phyloP scores from a whole-genome alignment of 768 basidiomycete genomes.

The Paxillus ammoniavirescens region DNA sequence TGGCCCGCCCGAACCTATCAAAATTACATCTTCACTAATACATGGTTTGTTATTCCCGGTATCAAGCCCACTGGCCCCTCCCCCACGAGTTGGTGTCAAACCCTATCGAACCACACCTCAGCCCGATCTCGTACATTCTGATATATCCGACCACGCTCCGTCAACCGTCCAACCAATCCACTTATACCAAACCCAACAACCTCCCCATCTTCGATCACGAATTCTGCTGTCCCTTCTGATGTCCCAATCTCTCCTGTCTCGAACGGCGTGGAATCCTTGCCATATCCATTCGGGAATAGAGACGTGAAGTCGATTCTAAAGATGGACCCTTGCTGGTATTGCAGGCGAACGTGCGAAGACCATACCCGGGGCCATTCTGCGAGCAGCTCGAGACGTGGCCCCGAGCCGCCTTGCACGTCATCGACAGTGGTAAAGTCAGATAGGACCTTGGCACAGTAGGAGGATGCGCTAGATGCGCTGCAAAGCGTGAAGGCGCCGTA shows the following conservation, averaged over 20 bases:
- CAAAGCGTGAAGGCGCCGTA: too few relatives aligned
- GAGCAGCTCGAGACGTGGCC: conserved; percentile 20
- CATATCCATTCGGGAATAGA: conserved; percentile 39
- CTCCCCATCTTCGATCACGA: conserved; percentile 24
- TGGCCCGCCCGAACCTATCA: too few relatives aligned
- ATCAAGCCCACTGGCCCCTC: too few relatives aligned
- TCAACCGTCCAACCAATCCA: conserved; percentile 11
- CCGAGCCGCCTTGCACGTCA: background rate
- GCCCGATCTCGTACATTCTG: conserved; percentile 23
- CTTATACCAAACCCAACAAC: conserved; percentile 31
- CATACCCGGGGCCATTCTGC: conserved; percentile 34
- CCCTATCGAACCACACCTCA: conserved; percentile 33
- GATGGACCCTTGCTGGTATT: conserved; percentile 11
- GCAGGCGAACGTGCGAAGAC: conserved; percentile 38
- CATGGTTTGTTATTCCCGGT: background rate
- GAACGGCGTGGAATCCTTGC: conserved; percentile 34
- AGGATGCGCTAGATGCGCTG: conserved; percentile 11
- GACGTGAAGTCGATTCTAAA: conserved; percentile 23
- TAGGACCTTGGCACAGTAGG: conserved; percentile 23
- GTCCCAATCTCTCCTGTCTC: conserved; percentile 13
- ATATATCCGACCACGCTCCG: conserved; percentile 20
- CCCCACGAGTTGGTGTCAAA: background rate
- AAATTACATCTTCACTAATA: too few relatives aligned
- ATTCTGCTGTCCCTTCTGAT: conserved; percentile 11
- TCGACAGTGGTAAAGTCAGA: conserved; percentile 30